These are phyloP conservation scores for Hibiscus syriacus DNA, from an alignment of 345 rosid genomes.

Conservation along the genomic window DNA sequence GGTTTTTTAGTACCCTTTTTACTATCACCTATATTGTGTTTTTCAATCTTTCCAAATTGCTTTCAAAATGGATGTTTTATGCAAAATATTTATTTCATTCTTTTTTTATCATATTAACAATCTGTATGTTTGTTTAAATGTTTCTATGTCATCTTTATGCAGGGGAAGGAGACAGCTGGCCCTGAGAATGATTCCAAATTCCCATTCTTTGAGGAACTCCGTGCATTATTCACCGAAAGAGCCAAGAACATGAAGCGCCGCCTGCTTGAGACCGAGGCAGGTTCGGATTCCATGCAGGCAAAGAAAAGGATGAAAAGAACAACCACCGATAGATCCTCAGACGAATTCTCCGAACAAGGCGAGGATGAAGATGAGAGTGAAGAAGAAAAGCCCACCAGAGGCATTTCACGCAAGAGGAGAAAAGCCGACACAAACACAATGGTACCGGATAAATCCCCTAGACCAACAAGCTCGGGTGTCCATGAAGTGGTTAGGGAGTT, in stretches of 20 bases:
- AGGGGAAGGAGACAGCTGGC: constrained; percentile 57
- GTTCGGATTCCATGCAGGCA: constrained; percentile 22
- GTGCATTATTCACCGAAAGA: constrained; percentile 36
- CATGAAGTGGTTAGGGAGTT: constrained; percentile 40
- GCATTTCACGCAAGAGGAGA: constrained; percentile 36
- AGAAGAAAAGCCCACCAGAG: constrained; percentile 24
- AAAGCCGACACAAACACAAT: constrained; percentile 26
- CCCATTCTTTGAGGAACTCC: constrained; percentile 50
- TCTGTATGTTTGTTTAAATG: background rate
- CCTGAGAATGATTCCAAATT: constrained; percentile 37
- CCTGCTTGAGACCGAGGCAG: constrained; percentile 30
- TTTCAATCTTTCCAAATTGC: background rate
- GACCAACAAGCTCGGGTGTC: constrained; percentile 5
- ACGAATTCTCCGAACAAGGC: constrained; percentile 33
- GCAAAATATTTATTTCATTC: background rate
- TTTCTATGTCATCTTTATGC: constrained; percentile 6
- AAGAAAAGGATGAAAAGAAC: constrained; percentile 31
- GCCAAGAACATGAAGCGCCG: constrained; percentile 33
- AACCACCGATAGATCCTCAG: constrained; percentile 19
- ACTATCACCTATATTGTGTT: no score
- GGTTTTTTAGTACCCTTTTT: no score
- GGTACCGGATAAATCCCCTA: constrained; percentile 16
- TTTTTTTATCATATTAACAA: no score
- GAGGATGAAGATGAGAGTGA: constrained; percentile 26
- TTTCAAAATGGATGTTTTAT: background rate